Base-by-base conservation (phyloP, 345 rosid genomes). In the Lenwebbia sp. region DNA sequence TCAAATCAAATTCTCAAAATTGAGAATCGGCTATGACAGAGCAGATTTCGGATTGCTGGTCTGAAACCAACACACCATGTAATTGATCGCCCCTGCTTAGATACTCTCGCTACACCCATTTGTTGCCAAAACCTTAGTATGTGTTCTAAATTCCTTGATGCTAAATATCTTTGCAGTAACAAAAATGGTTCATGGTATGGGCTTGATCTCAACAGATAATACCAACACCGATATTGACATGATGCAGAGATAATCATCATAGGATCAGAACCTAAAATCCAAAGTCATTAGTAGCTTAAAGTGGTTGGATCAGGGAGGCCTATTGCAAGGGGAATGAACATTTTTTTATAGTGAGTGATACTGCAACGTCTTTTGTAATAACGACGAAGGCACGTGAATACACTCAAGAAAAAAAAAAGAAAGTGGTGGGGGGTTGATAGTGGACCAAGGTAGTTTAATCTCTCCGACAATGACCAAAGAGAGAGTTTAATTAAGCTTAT, bases 1-100 rank as follows among this genome's bases (percentile, higher is more conserved):
- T 13, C 2, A 3, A 58, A 58, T 13, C 1, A 4, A 3, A 58
- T 0, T 26, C 17, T 4, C 2, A 58, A 58, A 58, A 26, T 5
- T 60, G 0, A 19, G 40, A 14, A 28, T 10, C 10, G 5, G 6
- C 10, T 58, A 0, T 13, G 9, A 62, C 0, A 6, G 21, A 5
- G 0, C 3, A 3, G 7, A 3, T 26, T 58, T 58, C 0, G 2
- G 12, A 23, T 56, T 56, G 13, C 6, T 56, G 3, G 10, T 5
- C 3, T 10, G 1, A n/a, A 58, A 62, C 7, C 21, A 13, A 28
- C 4, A 4, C 4, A 14, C 40, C 40, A 28, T 14, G 17, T 14
- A 14, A 60, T 60, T 8, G 19, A 28, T 60, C 10, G 7, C 21
- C 40, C 74, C 74, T 60, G 13, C 3, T 60, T 6, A 60, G n/a